Percentiles rank a stretch among this genome's conserved stretches.
phyloP scores from a whole-genome alignment of 768 basidiomycete species.

The Phylloporus sp. region DNA sequence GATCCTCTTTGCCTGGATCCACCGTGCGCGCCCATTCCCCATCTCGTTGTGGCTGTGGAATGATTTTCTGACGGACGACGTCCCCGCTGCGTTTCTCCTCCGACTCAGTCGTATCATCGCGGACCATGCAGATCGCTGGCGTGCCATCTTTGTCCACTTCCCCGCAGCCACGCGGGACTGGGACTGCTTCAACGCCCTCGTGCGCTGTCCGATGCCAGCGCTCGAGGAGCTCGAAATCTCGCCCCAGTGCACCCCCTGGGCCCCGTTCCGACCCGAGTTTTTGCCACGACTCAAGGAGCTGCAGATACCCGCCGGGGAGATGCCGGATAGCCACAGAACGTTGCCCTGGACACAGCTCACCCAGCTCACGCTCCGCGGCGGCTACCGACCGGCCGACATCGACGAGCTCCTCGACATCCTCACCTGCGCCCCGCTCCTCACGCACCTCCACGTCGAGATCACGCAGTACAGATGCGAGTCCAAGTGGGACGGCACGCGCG shows the following conservation, averaged over 20 bases:
- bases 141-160: slow-evolving; percentile 30
- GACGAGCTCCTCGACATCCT: slow-evolving; percentile 25
- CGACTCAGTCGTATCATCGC: slow-evolving; percentile 15
- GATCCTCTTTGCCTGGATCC: slow-evolving; percentile 25
- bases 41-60: slow-evolving; percentile 30
- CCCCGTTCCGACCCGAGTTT: slow-evolving; percentile 26
- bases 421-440: slow-evolving; percentile 22
- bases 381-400: slow-evolving; percentile 26
- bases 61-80: slow-evolving; percentile 31
- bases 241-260: slow-evolving; percentile 30
- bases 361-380: slow-evolving; percentile 29
- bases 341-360: slow-evolving; percentile 31
- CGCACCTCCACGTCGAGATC: slow-evolving; percentile 30
- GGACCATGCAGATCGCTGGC: slow-evolving; percentile 27
- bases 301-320: slow-evolving; percentile 29
- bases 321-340: slow-evolving; percentile 30
- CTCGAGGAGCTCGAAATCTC: slow-evolving; percentile 32
- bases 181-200: slow-evolving; percentile 23
- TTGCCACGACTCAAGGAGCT: slow-evolving; percentile 22
- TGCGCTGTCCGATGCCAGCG: slow-evolving; percentile 20
- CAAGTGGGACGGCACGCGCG: slow-evolving; percentile 23
- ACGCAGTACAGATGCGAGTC: slow-evolving; percentile 27
- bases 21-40: slow-evolving; percentile 24
- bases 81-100: slow-evolving; percentile 24
- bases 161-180: slow-evolving; percentile 26